Base-by-base conservation (phyloP, 352 stramenopile species). In the Phytophthora pisi region DNA sequence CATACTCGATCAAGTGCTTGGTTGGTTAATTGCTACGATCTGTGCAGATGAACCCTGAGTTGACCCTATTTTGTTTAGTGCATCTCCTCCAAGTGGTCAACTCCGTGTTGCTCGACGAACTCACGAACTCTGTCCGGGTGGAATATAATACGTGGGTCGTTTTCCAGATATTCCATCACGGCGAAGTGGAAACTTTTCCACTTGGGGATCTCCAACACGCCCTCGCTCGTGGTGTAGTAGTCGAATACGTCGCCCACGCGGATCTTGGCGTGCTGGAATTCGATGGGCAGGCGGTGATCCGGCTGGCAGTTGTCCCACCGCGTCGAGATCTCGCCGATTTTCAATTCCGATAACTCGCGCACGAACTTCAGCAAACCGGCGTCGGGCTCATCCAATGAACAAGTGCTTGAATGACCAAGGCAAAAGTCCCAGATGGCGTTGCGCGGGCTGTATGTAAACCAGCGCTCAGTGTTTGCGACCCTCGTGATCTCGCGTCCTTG, bases 101-200 rank as follows among this genome's bases (percentile, higher is more conserved):
- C 34, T 4, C 40, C 54, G n/a, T 15, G 30, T 6, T 56, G 4
- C 16, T 56, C 28, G 15, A 45, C 43, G 7, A 56, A 56, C 8
- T 42, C 18, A 2, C 6, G 9, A 13, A 75, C 68, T 3, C 63
- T 58, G 15, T 15, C 28, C 20, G 64, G 68, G 18, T 76, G 63
- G 59, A 45, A 71, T 57, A 59, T 68, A 43, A 62, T 9, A 0
- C 43, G 61, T 4, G 60, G 36, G 23, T 61, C 49, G 15, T 68
- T 28, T n/a, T 61, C 57, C 23, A 74, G 47, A 13, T 61, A 77
- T 15, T 77, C 43, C 23, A 74, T 65, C 5, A 70, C 60, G 0
- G 28, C 64, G 26, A 57, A 65, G 45, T 67, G 58, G 56, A 74
- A 66, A 4, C 23, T 46, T 4, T 11, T 40, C 69, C 69, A 77